These are phyloP conservation scores for Colletotrichum godetiae DNA, from an alignment of 2,329 filamentous ascomycete genomes.

Conservation along the genomic window DNA sequence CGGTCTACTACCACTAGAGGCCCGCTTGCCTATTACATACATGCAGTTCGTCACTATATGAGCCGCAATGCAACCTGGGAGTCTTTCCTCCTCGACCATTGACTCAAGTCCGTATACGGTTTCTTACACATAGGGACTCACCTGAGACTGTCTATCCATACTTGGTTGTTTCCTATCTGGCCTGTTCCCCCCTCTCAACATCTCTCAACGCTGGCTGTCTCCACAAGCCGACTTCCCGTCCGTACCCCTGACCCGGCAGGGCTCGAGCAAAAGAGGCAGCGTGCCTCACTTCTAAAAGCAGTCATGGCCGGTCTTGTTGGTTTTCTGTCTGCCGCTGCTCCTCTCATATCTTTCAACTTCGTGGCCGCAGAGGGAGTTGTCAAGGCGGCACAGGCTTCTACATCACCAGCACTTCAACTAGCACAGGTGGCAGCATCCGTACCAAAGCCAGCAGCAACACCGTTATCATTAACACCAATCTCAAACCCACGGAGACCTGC, in stretches of 20 bases:
- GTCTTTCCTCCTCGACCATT: not conserved
- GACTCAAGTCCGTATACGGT: not conserved
- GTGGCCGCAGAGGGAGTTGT: not conserved
- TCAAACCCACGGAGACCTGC: not conserved
- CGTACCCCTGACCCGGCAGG: constrained; percentile 6
- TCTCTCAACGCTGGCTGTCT: not conserved
- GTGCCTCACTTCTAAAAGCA: not conserved
- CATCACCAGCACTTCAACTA: constrained; percentile 1
- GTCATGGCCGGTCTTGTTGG: constrained; percentile 13
- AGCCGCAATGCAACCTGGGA: not conserved
- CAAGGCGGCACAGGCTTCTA: not conserved
- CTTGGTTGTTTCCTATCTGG: not conserved
- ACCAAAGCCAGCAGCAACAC: not conserved
- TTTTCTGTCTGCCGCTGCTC: not conserved
- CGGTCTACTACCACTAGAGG: not conserved
- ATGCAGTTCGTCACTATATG: not conserved
- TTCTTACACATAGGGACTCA: not conserved
- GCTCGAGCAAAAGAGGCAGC: not conserved
- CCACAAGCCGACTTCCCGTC: not conserved
- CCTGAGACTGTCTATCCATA: constrained; percentile 1
- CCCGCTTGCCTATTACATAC: not conserved
- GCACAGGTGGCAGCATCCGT: not conserved
- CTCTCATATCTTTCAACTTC: constrained; percentile 7
- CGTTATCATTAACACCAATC: not conserved
- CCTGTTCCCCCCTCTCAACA: not conserved